These are phyloP conservation scores for Capsella bursapastoris DNA, from an alignment of 345 rosid genomes.

Conservation along the genomic window DNA sequence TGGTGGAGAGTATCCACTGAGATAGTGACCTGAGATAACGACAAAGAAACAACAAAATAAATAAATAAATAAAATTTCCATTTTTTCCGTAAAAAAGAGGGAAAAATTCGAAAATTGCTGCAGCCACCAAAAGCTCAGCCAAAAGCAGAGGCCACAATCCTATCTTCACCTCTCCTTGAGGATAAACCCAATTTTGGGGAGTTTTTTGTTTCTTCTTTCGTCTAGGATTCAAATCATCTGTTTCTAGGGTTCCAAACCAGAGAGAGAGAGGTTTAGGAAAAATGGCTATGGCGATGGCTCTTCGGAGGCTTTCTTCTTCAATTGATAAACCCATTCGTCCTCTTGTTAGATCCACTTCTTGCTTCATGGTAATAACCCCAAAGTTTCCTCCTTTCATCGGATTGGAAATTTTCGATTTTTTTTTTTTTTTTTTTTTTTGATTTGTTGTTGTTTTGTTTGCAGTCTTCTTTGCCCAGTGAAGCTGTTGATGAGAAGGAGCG, in stretches of 20 bases:
- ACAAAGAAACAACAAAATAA: constrained; percentile 17
- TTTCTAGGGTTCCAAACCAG: constrained; percentile 32
- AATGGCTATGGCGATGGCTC: constrained; percentile 96
- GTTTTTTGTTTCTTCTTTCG: not conserved
- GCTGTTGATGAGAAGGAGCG: constrained; percentile 89
- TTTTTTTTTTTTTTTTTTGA: constrained; percentile 14
- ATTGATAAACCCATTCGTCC: constrained; percentile 80
- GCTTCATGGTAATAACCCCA: constrained; percentile 57
- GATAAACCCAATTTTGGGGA: constrained; percentile 25
- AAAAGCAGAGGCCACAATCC: constrained; percentile 44
- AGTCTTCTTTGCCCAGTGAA: constrained; percentile 94
- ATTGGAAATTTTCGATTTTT: not conserved
- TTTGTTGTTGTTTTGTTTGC: constrained; percentile 19
- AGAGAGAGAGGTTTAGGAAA: constrained; percentile 31
- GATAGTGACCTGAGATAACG: constrained; percentile 29
- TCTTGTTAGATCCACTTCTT: constrained; percentile 66
- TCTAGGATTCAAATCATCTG: constrained; percentile 27
- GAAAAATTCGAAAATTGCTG: constrained; percentile 39
- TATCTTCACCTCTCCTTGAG: constrained; percentile 21
- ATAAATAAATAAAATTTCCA: not conserved
- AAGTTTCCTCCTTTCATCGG: not conserved
- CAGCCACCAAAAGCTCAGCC: constrained; percentile 55
- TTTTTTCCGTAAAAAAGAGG: not conserved
- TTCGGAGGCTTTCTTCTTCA: constrained; percentile 92
- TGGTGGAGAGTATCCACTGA: not conserved